These are phyloP conservation scores for Coniosporium apollinis DNA, from an alignment of 495 filamentous ascomycete genomes.

Conservation along the genomic window DNA sequence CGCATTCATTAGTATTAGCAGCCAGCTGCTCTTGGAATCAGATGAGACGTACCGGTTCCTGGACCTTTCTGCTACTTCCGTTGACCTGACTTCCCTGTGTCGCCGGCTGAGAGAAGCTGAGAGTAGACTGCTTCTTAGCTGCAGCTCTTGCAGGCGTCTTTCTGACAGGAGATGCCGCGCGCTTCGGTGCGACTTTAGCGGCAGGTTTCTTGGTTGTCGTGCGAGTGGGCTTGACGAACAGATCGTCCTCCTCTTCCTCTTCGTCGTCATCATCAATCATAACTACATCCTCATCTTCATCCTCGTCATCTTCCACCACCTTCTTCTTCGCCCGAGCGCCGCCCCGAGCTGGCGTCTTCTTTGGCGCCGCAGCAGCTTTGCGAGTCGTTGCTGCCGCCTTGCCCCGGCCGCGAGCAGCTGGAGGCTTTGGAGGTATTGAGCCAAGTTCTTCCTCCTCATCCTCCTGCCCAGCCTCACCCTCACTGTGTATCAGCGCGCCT, in stretches of 20 bases:
- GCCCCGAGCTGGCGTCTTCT: slow-evolving; percentile 20
- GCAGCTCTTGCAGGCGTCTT: slow-evolving; percentile 23
- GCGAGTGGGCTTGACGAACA: slow-evolving; percentile 39
- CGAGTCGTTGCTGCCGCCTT: slow-evolving; percentile 26
- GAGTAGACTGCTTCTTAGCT: slow-evolving; percentile 45
- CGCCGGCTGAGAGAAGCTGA: slow-evolving; percentile 53
- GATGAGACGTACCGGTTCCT: slow-evolving; percentile 22
- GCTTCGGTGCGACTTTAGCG: slow-evolving; percentile 26
- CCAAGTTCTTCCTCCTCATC: slow-evolving; percentile 31
- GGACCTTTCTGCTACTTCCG: slow-evolving; percentile 19
- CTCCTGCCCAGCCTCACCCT: slow-evolving; percentile 33
- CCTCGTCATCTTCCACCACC: slow-evolving; percentile 8
- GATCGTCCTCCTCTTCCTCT: slow-evolving; percentile 20
- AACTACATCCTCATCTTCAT: slow-evolving; percentile 39
- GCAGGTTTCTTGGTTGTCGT: slow-evolving; percentile 27
- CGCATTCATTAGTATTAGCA: slow-evolving; percentile 17
- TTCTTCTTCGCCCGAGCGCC: slow-evolving; percentile 23
- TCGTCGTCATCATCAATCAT: slow-evolving; percentile 27
- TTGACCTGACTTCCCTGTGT: slow-evolving; percentile 19
- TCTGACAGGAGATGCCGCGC: slow-evolving; percentile 17
- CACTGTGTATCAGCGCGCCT: slow-evolving; percentile 43
- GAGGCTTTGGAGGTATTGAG: slow-evolving; percentile 11
- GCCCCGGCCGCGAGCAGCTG: slow-evolving; percentile 32
- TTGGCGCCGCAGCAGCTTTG: slow-evolving; percentile 26
- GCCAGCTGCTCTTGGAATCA: neutral